phyloP scores from a whole-genome alignment of 2,329 filamentous ascomycete genomes.

The Aureobasidium sp. region DNA sequence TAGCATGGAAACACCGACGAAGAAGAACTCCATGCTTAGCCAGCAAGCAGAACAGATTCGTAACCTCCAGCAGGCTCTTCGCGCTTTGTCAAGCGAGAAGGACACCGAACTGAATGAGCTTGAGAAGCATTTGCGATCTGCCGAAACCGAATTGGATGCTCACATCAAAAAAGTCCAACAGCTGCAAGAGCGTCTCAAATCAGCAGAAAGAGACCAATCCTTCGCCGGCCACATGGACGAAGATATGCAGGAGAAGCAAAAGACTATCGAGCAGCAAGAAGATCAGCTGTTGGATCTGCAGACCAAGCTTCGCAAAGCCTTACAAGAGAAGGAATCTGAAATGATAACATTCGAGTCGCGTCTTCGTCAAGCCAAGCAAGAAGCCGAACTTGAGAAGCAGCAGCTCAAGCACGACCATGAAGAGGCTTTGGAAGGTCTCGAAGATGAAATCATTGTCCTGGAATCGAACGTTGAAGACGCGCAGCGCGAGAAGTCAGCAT shows the following conservation, averaged over 20 bases:
- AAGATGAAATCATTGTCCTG: conserved; percentile 48
- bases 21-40: conserved; percentile 30
- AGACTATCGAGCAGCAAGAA: conserved; percentile 15
- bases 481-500: conserved; percentile 45
- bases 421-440: conserved; percentile 41
- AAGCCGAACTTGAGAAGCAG: conserved; percentile 21
- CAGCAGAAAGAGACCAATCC: conserved; percentile 16
- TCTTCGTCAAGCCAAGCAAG: background rate
- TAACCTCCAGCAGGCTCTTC: conserved; percentile 26
- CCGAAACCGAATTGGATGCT: conserved; percentile 26
- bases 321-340: conserved; percentile 16
- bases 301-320: conserved; percentile 16
- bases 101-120: conserved; percentile 31
- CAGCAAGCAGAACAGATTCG: conserved; percentile 31
- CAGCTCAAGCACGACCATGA: conserved; percentile 35
- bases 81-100: conserved; percentile 29
- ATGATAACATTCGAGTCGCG: background rate
- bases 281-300: conserved; percentile 17
- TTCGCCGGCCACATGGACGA: conserved; percentile 16
- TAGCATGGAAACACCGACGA: conserved; percentile 31
- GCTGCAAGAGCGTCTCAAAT: conserved; percentile 16
- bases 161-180: conserved; percentile 23
- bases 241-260: conserved; percentile 15
- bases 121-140: conserved; percentile 28
- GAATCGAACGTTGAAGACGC: conserved; percentile 38